phyloP scores from a whole-genome alignment of 164 flowering plant species.

The Tinospora cordifolia region DNA sequence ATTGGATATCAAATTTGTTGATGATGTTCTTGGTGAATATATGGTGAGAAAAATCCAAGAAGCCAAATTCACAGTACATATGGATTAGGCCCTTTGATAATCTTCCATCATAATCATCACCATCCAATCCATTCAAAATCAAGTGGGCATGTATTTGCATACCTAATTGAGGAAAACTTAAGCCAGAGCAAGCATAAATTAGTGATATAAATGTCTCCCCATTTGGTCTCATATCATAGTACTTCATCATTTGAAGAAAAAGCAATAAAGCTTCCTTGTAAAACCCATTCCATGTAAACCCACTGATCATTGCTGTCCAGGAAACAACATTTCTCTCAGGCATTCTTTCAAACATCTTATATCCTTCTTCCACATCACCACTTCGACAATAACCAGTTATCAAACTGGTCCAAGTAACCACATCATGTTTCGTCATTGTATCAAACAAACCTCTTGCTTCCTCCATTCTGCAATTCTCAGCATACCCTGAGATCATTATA shows the following conservation, averaged over 20 bases:
- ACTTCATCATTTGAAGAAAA: conserved; percentile 30
- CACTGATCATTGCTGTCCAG: conserved; percentile 72
- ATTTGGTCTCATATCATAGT: conserved; percentile 28
- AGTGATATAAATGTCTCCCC: conserved; percentile 45
- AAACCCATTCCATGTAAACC: conserved; percentile 53
- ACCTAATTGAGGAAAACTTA: conserved; percentile 33
- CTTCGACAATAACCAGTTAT: conserved; percentile 47
- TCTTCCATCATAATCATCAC: conserved; percentile 35
- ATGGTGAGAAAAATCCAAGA: conserved; percentile 35
- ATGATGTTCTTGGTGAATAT: conserved; percentile 25
- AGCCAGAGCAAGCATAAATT: conserved; percentile 49
- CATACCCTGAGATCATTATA: conserved; percentile 40
- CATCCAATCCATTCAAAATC: conserved; percentile 28
- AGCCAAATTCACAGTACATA: conserved; percentile 41
- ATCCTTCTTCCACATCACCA: conserved; percentile 44
- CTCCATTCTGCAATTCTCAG: conserved; percentile 32
- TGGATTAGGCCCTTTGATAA: conserved; percentile 38
- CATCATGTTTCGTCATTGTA: conserved; percentile 35
- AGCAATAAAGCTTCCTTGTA: conserved; percentile 37
- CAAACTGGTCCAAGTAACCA: conserved; percentile 60
- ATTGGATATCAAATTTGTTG: conserved; percentile 17
- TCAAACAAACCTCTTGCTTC: conserved; percentile 47
- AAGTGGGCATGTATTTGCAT: conserved; percentile 49
- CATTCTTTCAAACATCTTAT: conserved; percentile 38
- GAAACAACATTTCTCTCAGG: conserved; percentile 54